A percentile compares a stretch with the other conserved stretches of the same genome.
Conservation (phyloP, 768 basidiomycete genomes). For the Hemileccinum rubropunctum region DNA sequence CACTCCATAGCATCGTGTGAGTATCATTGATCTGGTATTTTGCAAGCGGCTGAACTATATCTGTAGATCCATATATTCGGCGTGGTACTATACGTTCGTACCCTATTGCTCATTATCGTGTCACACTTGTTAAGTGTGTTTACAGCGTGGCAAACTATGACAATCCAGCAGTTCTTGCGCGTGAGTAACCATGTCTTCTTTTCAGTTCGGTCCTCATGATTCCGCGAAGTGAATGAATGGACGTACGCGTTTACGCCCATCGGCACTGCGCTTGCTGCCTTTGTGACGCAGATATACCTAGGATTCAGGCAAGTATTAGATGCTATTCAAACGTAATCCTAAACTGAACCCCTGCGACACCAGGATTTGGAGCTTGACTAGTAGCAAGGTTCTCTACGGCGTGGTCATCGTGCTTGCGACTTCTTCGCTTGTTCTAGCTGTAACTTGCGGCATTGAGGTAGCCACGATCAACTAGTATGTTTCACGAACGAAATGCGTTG, state of each 20-base stretch:
- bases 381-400: slow-evolving; percentile 24
- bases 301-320: slow-evolving; percentile 37
- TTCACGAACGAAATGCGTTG: neutral
- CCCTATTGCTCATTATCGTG: neutral
- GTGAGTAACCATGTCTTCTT: neutral
- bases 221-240: slow-evolving; percentile 39
- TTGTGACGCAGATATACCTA: slow-evolving; percentile 49
- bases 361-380: slow-evolving; percentile 17
- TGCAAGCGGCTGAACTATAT: neutral
- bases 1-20: slow-evolving; percentile 14
- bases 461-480: slow-evolving; percentile 41
- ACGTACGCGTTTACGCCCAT: slow-evolving; percentile 49
- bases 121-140: neutral
- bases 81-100: slow-evolving; percentile 11
- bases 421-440: slow-evolving; percentile 42
- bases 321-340: neutral
- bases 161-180: slow-evolving; percentile 11
- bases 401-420: slow-evolving; percentile 37
- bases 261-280: slow-evolving; percentile 43
- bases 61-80: slow-evolving; percentile 12
- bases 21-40: neutral
- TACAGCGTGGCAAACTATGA: slow-evolving; percentile 10
- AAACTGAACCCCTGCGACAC: neutral
- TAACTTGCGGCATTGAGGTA: slow-evolving; percentile 41
- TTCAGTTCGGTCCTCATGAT: neutral